Conservation (phyloP, 108 stramenopile species). For the Nitzschia sp. region DNA sequence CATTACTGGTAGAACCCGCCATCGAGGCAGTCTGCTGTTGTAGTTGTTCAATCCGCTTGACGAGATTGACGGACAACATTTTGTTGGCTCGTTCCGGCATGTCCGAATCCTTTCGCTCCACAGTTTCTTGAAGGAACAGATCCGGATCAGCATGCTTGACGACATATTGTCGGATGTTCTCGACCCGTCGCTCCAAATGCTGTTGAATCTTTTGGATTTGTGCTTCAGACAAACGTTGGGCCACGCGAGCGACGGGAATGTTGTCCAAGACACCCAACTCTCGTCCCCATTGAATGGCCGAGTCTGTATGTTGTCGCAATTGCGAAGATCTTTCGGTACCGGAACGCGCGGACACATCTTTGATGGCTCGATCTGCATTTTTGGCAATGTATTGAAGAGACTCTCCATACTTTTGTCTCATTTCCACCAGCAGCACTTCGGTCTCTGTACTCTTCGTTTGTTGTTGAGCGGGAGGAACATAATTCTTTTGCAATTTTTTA, state of each 20-base stretch:
- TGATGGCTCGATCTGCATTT: conserved; percentile 53
- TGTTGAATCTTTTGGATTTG: conserved; percentile 48
- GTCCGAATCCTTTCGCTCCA: conserved; percentile 47
- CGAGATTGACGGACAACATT: conserved; percentile 25
- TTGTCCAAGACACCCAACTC: conserved; percentile 47
- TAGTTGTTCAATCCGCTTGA: conserved; percentile 26
- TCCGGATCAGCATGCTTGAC: conserved; percentile 68
- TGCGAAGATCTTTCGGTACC: conserved; percentile 48
- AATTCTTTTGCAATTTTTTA: conserved; percentile 73
- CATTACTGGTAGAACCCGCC: conserved; percentile 1
- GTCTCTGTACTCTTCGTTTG: conserved; percentile 1
- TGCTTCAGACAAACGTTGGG: conserved; percentile 2
- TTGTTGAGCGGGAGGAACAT: conserved; percentile 32
- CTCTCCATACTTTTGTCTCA: conserved; percentile 56
- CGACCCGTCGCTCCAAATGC: conserved; percentile 55
- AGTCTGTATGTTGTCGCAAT: conserved; percentile 56
- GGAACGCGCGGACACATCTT: conserved; percentile 38
- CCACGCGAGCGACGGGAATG: conserved; percentile 1
- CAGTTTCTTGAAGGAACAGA: conserved; percentile 58
- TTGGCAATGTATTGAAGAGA: conserved; percentile 56
- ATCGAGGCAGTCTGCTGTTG: conserved; percentile 1
- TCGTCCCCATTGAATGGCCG: conserved; percentile 46
- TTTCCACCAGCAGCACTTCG: conserved; percentile 38
- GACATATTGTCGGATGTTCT: conserved; percentile 68
- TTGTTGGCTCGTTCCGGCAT: conserved; percentile 19